Percentiles rank a stretch among this genome's conserved stretches.
These are phyloP conservation scores for Colletotrichum magnum DNA, from an alignment of 2,329 filamentous ascomycete species.

Conservation along the genomic window DNA sequence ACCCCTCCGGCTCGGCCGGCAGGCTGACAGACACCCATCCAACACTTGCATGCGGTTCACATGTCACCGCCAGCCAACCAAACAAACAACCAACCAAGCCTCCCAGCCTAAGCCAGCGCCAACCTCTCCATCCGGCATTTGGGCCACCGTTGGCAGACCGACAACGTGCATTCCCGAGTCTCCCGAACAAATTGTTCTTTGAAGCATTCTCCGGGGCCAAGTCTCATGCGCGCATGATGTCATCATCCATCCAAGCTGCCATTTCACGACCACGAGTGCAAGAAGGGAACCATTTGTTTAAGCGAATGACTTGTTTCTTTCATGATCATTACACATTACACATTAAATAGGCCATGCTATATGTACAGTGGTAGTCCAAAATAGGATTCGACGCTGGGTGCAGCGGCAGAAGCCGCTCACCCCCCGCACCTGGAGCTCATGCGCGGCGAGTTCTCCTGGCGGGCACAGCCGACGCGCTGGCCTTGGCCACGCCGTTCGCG, in stretches of 20 bases:
- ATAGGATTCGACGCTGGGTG: not conserved
- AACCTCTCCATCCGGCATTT: too few relatives aligned
- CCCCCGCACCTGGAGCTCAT: not conserved
- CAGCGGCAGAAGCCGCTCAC: not conserved
- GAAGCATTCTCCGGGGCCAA: not conserved
- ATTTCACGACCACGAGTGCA: not conserved
- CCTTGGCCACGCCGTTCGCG: constrained; percentile 29
- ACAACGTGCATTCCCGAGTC: not conserved
- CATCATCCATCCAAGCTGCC: not conserved
- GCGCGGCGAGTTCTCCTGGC: constrained; percentile 32
- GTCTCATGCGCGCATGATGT: constrained; percentile 11
- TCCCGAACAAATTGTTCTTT: not conserved
- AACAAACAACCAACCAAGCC: too few relatives aligned
- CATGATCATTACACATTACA: constrained; percentile 34
- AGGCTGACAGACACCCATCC: not conserved
- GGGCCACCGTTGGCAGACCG: not conserved
- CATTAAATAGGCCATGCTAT: constrained; percentile 28
- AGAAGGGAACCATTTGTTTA: not conserved
- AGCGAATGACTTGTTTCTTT: constrained; percentile 22
- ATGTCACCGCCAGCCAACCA: not conserved
- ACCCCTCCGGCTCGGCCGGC: too few relatives aligned
- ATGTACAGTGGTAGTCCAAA: constrained; percentile 6
- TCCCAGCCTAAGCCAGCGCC: too few relatives aligned
- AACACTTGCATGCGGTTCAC: not conserved
- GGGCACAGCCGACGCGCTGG: not conserved